A percentile compares a stretch with the other conserved stretches of the same genome.
Evolutionary conservation across 1,284 basidiomycete species (phyloP).

Genomic region (Malassezia furfur): DNA sequence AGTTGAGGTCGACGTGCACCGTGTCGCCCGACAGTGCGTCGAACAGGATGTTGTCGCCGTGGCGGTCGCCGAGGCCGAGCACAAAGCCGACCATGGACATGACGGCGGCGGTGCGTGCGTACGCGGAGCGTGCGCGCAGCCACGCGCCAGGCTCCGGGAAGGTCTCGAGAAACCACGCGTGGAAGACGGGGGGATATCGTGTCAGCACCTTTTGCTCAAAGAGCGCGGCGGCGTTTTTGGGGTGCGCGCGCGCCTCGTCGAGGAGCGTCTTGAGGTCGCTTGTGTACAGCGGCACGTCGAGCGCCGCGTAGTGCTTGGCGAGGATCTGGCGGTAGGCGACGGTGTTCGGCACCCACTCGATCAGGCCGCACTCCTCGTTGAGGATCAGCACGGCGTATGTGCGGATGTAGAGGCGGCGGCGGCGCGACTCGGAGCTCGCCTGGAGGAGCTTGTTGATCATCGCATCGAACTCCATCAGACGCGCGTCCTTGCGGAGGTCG

Average conservation of each 20-base stretch:
- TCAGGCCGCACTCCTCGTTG: slow-evolving; percentile 92
- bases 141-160: slow-evolving; percentile 95
- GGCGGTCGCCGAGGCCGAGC: slow-evolving; percentile 90
- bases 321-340: slow-evolving; percentile 73
- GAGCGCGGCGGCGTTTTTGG: slow-evolving; percentile 54
- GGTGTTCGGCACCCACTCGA: slow-evolving; percentile 98
- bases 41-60: slow-evolving; percentile 92
- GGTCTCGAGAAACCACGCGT: slow-evolving; percentile 93
- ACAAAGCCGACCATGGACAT: slow-evolving; percentile 99
- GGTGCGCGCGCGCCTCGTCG: slow-evolving; percentile 55
- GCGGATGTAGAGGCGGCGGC: slow-evolving; percentile 29
- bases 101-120: slow-evolving; percentile 82
- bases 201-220: slow-evolving; percentile 60
- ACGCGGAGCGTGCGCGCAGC: slow-evolving; percentile 76
- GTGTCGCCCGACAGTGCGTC: slow-evolving; percentile 81
- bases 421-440: slow-evolving; percentile 75
- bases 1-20: slow-evolving; percentile 97
- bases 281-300: slow-evolving; percentile 43
- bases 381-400: slow-evolving; percentile 94
- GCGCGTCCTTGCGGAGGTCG: slow-evolving; percentile 91
- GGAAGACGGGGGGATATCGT: slow-evolving; percentile 67
- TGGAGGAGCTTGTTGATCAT: slow-evolving; percentile 97
- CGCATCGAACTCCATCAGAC: slow-evolving; percentile 94
- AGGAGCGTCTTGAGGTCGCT: slow-evolving; percentile 56
- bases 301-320: slow-evolving; percentile 59